These are phyloP conservation scores for Fusarium begoniae DNA, from an alignment of 2,329 filamentous ascomycete genomes.

Conservation along the genomic window DNA sequence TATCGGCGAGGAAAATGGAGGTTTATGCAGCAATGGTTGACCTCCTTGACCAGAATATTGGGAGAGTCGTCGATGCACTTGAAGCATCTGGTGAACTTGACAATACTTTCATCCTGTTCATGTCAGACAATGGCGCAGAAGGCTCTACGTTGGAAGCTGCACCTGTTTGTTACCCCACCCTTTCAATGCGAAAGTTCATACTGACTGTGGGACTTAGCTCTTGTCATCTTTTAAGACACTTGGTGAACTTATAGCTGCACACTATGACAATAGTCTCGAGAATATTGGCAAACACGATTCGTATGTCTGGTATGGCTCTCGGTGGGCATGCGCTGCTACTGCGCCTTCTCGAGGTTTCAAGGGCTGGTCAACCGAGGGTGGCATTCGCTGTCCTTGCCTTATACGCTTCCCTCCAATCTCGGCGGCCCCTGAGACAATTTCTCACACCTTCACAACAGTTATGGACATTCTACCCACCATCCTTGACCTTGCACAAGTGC, in stretches of 20 bases:
- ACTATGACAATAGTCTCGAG: slow-evolving; percentile 60
- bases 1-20: slow-evolving; percentile 47
- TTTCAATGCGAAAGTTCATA: too few relatives aligned
- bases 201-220: neutral
- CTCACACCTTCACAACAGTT: slow-evolving; percentile 47
- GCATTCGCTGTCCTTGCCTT: slow-evolving; percentile 19
- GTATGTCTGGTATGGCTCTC: slow-evolving; percentile 69
- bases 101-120: slow-evolving; percentile 64
- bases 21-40: slow-evolving; percentile 67
- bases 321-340: slow-evolving; percentile 58
- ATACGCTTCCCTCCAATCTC: slow-evolving; percentile 42
- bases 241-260: slow-evolving; percentile 12
- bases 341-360: slow-evolving; percentile 51
- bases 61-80: slow-evolving; percentile 61
- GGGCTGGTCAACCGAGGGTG: slow-evolving; percentile 40
- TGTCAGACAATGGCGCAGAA: slow-evolving; percentile 64
- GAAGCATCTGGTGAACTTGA: slow-evolving; percentile 59
- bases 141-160: slow-evolving; percentile 67
- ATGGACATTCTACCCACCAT: slow-evolving; percentile 60
- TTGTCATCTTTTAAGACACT: neutral
- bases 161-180: slow-evolving; percentile 51
- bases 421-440: slow-evolving; percentile 46
- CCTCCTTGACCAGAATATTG: slow-evolving; percentile 62
- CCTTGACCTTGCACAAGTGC: slow-evolving; percentile 55
- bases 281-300: slow-evolving; percentile 65